Evolutionary conservation across 1,284 basidiomycete species (phyloP).

Genomic region (Xerocomus nothofagi): DNA sequence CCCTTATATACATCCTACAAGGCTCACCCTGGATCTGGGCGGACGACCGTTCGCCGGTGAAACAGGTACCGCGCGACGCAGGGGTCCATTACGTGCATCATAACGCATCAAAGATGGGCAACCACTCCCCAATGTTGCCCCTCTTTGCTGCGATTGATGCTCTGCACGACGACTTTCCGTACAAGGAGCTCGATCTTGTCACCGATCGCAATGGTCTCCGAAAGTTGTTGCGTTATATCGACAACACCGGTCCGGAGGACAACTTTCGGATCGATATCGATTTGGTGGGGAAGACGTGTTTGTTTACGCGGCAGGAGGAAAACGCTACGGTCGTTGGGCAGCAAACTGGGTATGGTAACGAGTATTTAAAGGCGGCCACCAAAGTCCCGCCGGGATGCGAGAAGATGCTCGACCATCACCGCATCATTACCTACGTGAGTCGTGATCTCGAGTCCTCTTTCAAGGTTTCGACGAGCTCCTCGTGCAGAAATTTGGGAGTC

Average conservation of each 20-base stretch:
- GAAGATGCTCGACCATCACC: slow-evolving; percentile 36
- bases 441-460: not conserved
- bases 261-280: slow-evolving; percentile 41
- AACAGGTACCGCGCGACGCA: slow-evolving; percentile 28
- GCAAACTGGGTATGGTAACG: slow-evolving; percentile 33
- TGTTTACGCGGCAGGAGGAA: slow-evolving; percentile 35
- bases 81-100: slow-evolving; percentile 34
- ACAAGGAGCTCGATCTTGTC: slow-evolving; percentile 34
- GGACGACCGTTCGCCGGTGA: slow-evolving; percentile 19
- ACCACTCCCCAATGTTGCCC: slow-evolving; percentile 35
- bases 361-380: slow-evolving; percentile 36
- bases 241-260: slow-evolving; percentile 11
- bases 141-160: slow-evolving; percentile 37
- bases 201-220: slow-evolving; percentile 40
- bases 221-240: slow-evolving; percentile 37
- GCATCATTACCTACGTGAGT: slow-evolving; percentile 40
- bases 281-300: slow-evolving; percentile 30
- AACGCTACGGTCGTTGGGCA: slow-evolving; percentile 1
- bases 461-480: not conserved
- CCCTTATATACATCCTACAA: slow-evolving; percentile 1
- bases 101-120: slow-evolving; percentile 33
- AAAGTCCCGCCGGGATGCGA: slow-evolving; percentile 31
- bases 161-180: slow-evolving; percentile 32
- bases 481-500: slow-evolving; percentile 32
- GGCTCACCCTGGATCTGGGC: slow-evolving; percentile 37